Conservation (phyloP, 164 flowering plant species). For the Magnolia kwangsiensis region DNA sequence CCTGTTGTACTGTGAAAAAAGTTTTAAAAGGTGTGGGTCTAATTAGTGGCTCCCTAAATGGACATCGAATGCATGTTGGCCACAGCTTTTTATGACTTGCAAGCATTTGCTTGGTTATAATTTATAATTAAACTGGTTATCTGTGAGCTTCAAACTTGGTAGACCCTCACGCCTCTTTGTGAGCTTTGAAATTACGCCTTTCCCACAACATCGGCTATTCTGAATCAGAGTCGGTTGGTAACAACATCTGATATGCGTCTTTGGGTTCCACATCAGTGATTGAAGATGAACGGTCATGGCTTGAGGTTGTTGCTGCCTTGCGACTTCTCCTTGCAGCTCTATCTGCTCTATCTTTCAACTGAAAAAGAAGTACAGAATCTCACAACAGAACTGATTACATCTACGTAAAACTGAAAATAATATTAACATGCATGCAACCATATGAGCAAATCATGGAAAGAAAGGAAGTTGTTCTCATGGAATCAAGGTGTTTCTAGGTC, state of each 20-base stretch:
- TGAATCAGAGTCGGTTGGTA: constrained; percentile 61
- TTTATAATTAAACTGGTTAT: neutral
- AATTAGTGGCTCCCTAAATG: neutral
- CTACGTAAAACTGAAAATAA: neutral
- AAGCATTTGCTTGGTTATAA: neutral
- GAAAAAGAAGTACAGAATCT: constrained; percentile 5
- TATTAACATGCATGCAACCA: neutral
- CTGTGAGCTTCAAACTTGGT: neutral
- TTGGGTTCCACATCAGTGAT: constrained; percentile 54
- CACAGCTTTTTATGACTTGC: neutral
- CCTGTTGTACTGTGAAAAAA: constrained; percentile 1
- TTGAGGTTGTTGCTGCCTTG: neutral
- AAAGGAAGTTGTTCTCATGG: too few species aligned
- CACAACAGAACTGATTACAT: neutral
- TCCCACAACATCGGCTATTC: constrained; percentile 25
- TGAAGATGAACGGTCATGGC: constrained; percentile 7
- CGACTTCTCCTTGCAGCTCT: neutral
- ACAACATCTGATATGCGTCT: constrained; percentile 59
- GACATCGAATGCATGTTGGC: neutral
- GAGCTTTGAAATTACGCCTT: neutral
- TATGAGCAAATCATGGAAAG: neutral
- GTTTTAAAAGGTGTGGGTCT: neutral
- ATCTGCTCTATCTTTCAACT: constrained; percentile 1
- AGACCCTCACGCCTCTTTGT: neutral
- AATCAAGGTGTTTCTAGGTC: too few species aligned